These are phyloP conservation scores for Prunus padus DNA, from an alignment of 306 rosid genomes.

Conservation along the genomic window DNA sequence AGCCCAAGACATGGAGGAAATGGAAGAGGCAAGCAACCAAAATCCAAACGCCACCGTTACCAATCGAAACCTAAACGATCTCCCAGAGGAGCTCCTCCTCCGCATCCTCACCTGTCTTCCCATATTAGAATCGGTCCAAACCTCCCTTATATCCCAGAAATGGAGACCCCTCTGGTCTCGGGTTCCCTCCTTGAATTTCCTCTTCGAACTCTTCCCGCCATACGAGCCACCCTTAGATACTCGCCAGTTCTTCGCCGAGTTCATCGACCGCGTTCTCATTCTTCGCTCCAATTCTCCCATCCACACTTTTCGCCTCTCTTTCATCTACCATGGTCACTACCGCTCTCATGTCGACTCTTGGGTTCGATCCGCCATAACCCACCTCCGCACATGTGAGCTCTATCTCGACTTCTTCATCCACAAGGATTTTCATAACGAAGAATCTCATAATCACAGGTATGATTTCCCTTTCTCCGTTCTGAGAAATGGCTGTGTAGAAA, in stretches of 20 bases:
- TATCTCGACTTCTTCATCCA: constrained; percentile 18
- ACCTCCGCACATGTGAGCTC: background rate
- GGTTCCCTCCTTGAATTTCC: background rate
- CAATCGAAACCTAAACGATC: background rate
- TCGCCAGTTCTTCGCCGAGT: background rate
- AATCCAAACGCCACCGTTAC: background rate
- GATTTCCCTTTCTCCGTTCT: constrained; percentile 9
- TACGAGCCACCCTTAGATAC: background rate
- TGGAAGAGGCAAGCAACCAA: background rate
- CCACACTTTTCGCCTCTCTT: constrained; percentile 6
- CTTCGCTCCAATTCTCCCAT: background rate
- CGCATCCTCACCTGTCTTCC: background rate
- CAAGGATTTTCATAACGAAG: background rate
- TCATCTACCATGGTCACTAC: constrained; percentile 4
- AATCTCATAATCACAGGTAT: background rate
- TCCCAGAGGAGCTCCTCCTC: constrained; percentile 2
- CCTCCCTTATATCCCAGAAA: constrained; percentile 2
- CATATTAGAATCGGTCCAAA: background rate
- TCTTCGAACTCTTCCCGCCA: background rate
- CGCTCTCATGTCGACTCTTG: constrained; percentile 13
- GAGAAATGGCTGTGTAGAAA: background rate
- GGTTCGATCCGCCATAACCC: constrained; percentile 9
- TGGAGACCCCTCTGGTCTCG: constrained; percentile 5
- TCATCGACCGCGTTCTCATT: constrained; percentile 9
- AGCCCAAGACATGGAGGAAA: background rate